Base-by-base conservation (phyloP, 257 asterid species). In the Capsicum pubescens region DNA sequence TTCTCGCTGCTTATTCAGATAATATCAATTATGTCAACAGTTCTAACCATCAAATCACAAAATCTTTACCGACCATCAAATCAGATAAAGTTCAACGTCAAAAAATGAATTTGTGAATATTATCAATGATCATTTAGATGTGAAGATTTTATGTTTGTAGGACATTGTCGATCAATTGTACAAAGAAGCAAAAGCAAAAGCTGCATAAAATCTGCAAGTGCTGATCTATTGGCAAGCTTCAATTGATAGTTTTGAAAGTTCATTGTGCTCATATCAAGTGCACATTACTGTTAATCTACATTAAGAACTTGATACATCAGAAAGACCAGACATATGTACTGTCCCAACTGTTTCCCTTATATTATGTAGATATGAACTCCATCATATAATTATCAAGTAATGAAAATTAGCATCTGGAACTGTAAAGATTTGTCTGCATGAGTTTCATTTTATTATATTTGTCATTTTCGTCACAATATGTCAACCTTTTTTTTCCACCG, bases 91-190 rank as follows among this genome's bases (percentile, higher is more conserved):
- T 36, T 36, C 39, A 36, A 36, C 39, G 39, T 36, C 39, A 36
- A 36, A 36, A 36, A 36, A 36, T 36, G 39, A 36, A 36, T 36
- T 36, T 36, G 39, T 36, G 39, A 36, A 36, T 36, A 36, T 36
- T 36, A 36, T 36, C 39, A 36, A 36, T 36, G 39, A 36, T 3
- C 39, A 50, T 76, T 72, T 15, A 76, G 48, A 21, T 15, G 54
- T 15, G 0, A 14, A 52, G 5, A 76, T 76, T 76, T 13, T 54
- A 0, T 54, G 64, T 26, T 68, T 68, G 87, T 90, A 95, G 99
- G 97, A 93, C 17, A 78, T 90, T 87, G 74, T 95, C 36, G 97
- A 93, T 89, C 89, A 88, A 88, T 84, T 95, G 80, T 95, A 94
- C 88, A 89, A 58, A 78, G 97, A 91, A 88, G 95, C 93, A 19